Evolutionary conservation across 495 filamentous ascomycete genomes (phyloP).

Genomic region (Chaetomidium leptoderma): DNA sequence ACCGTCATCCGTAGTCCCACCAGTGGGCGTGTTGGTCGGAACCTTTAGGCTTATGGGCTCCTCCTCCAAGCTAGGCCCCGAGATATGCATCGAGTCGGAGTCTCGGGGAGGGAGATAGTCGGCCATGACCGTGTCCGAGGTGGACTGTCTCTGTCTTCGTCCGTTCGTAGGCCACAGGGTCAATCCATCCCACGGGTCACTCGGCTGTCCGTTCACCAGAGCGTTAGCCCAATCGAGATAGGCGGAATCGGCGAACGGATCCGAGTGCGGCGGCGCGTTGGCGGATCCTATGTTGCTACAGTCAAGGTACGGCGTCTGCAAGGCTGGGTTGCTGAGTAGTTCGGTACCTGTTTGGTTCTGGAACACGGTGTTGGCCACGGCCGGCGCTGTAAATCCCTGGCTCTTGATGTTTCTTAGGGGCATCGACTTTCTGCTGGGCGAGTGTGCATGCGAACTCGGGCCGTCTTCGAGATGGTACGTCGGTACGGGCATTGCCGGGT

Average conservation of each 20-base stretch:
- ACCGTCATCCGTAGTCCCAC: slow-evolving; percentile 11
- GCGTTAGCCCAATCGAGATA: slow-evolving; percentile 38
- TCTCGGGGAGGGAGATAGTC: slow-evolving; percentile 32
- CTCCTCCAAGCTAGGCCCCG: slow-evolving; percentile 32
- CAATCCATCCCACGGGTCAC: slow-evolving; percentile 19
- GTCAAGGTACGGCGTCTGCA: slow-evolving; percentile 23
- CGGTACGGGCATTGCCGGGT: slow-evolving; percentile 36
- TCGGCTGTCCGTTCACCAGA: slow-evolving; percentile 24
- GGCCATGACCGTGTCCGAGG: slow-evolving; percentile 39
- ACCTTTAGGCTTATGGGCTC: slow-evolving; percentile 33
- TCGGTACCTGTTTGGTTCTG: slow-evolving; percentile 18
- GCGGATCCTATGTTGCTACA: slow-evolving; percentile 19
- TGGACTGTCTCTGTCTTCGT: slow-evolving; percentile 27
- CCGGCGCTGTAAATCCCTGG: slow-evolving; percentile 11
- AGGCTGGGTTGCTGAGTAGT: slow-evolving; percentile 18
- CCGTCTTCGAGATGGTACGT: slow-evolving; percentile 41
- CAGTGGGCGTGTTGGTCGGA: slow-evolving; percentile 40
- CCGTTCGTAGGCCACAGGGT: slow-evolving; percentile 17
- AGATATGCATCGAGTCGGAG: slow-evolving; percentile 31
- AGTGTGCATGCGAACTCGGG: slow-evolving; percentile 42
- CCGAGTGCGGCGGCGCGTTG: slow-evolving; percentile 25
- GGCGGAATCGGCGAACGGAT: slow-evolving; percentile 37
- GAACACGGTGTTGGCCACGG: slow-evolving; percentile 9
- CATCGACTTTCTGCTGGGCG: slow-evolving; percentile 30
- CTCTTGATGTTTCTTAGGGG: slow-evolving; percentile 17